Conservation (phyloP, 805 yeast species). For the Candida nanaspora region DNA sequence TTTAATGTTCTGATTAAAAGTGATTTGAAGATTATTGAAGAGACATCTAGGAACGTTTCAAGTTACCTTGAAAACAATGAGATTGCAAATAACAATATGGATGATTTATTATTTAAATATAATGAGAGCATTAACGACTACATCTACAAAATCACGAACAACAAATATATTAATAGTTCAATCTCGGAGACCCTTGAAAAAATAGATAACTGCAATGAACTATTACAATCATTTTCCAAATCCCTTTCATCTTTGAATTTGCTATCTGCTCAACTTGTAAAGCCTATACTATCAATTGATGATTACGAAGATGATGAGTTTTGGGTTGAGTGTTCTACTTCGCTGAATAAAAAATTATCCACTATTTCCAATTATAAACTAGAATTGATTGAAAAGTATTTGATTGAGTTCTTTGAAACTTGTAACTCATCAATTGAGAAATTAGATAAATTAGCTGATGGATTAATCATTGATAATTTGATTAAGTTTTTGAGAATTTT, state of each 20-base stretch:
- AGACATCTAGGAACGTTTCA: slow-evolving; percentile 13
- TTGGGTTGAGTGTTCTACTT: slow-evolving; percentile 13
- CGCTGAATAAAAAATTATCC: neutral
- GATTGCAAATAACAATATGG: slow-evolving; percentile 5
- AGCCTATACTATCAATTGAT: slow-evolving; percentile 28
- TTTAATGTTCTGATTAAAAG: slow-evolving; percentile 8
- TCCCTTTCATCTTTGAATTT: slow-evolving; percentile 15
- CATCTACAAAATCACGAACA: neutral
- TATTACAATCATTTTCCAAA: slow-evolving; percentile 6
- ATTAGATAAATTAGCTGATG: neutral
- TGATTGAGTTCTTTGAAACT: neutral
- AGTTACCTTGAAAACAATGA: slow-evolving; percentile 8
- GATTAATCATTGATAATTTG: neutral
- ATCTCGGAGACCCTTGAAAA: slow-evolving; percentile 10
- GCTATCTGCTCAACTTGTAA: slow-evolving; percentile 13
- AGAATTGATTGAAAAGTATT: neutral
- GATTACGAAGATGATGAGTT: slow-evolving; percentile 26
- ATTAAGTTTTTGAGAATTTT: slow-evolving; percentile 7
- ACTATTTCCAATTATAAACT: neutral
- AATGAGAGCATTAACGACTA: slow-evolving; percentile 15
- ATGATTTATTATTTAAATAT: slow-evolving; percentile 13
- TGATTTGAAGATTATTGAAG: slow-evolving; percentile 12
- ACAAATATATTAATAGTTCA: neutral
- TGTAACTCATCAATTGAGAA: neutral
- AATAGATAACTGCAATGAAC: slow-evolving; percentile 13